Base-by-base conservation (phyloP, 441 rosid genomes). In the Kokia cookei region DNA sequence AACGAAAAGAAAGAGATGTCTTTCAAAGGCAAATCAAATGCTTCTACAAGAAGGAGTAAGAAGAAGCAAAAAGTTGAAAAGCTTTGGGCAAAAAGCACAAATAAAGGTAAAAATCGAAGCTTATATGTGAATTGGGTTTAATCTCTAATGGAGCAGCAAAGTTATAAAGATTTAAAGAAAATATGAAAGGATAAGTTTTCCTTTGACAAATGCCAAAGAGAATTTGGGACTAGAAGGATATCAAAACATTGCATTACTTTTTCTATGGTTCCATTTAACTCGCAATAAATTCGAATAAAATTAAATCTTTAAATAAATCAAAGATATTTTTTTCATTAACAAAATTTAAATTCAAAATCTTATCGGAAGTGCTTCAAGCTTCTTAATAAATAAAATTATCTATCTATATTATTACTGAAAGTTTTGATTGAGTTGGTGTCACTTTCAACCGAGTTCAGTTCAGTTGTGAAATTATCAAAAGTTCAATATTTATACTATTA, bases 121-220 rank as follows among this genome's bases (percentile, higher is more conserved):
- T 68, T 58, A 66, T 71, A 76, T 29, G 15, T 43, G 50, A 82
- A 83, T 74, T 79, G 71, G 76, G 82, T 78, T 79, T 76, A 40
- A 61, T 27, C 19, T 66, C 71, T 35, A 5, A 7, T 37, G 53
- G 45, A 15, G 14, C 65, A 53, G 26, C 12, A 42, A 15, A 17
- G 17, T 68, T 19, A 19, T 1, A 54, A 54, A 65, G 45, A 59
- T 51, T 51, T n/a, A 62, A 50, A 73, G 48, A 73, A 27, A 43
- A 22, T 17, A 59, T 5, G 22, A 59, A 53, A 45, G 51, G 55
- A 60, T 2, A 10, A 57, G 10, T 3, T 27, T 19, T 13, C 47
- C 40, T 43, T 26, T 32, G 64, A 69, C 65, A 74, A 61, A 35
- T 71, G 53, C 67, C 64, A 59, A 15, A 59, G 37, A 29, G 67